Conservation (phyloP, 495 filamentous ascomycete species). For the Trichoderma parareesei region DNA sequence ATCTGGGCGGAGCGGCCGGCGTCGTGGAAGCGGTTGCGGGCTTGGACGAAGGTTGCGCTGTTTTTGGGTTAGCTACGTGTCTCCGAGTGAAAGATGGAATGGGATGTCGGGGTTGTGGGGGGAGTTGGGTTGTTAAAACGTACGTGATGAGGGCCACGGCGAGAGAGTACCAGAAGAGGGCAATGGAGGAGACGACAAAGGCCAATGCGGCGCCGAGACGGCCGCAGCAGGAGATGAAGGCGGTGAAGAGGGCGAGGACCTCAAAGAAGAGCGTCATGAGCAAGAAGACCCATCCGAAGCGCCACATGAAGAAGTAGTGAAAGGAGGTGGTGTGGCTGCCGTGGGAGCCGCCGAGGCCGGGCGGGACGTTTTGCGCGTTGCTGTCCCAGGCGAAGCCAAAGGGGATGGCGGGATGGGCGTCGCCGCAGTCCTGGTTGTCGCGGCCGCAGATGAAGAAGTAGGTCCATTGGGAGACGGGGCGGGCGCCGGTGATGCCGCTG, state of each 20-base stretch:
- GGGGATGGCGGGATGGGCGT: conserved; percentile 34
- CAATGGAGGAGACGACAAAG: conserved; percentile 27
- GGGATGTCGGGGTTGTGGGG: too few relatives aligned
- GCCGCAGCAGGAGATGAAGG: conserved; percentile 42
- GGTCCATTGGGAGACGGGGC: conserved; percentile 68
- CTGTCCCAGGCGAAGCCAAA: conserved; percentile 43
- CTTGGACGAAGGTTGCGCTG: conserved; percentile 68
- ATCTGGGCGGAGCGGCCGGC: conserved; percentile 51
- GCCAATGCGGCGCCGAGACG: conserved; percentile 40
- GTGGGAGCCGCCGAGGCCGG: conserved; percentile 32
- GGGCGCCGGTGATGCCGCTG: conserved; percentile 56
- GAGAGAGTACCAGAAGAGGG: conserved; percentile 37
- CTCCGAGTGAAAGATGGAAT: conserved; percentile 10
- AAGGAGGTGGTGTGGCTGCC: conserved; percentile 40
- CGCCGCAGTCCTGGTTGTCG: conserved; percentile 40
- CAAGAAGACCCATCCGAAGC: conserved; percentile 65
- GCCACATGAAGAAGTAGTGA: conserved; percentile 48
- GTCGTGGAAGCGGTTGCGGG: conserved; percentile 58
- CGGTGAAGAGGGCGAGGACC: conserved; percentile 45
- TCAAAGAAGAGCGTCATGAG: conserved; percentile 60
- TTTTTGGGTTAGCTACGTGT: not conserved
- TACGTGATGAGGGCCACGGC: conserved; percentile 47
- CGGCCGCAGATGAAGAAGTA: conserved; percentile 64
- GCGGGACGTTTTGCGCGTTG: conserved; percentile 30
- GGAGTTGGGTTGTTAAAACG: conserved; percentile 18